phyloP scores from a whole-genome alignment of 1,284 basidiomycete genomes.

The Coniferiporia weirii region DNA sequence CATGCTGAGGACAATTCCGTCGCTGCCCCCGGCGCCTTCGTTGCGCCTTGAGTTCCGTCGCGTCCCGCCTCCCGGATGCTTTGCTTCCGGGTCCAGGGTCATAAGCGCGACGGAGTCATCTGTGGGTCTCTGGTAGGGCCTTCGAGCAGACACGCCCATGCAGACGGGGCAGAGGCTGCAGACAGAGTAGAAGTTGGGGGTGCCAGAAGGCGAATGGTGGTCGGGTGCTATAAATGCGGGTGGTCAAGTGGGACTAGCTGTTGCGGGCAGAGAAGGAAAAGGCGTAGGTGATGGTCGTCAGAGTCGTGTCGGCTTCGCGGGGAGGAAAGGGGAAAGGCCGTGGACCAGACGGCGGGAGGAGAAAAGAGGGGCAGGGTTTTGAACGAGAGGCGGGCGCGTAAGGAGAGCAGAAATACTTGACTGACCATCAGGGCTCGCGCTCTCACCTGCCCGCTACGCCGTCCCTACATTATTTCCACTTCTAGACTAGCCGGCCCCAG shows the following conservation, averaged over 20 bases:
- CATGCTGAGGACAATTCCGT: constrained; percentile 49
- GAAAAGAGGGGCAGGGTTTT: background rate
- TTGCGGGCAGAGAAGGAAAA: background rate
- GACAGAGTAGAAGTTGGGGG: background rate
- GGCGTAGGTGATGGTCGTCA: background rate
- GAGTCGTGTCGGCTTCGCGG: background rate
- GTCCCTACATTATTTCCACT: background rate
- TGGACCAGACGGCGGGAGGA: background rate
- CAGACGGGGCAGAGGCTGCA: background rate
- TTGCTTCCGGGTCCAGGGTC: background rate
- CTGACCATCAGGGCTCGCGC: background rate
- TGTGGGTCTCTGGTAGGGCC: background rate
- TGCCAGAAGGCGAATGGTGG: background rate
- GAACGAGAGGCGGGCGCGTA: background rate
- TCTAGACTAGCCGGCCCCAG: background rate
- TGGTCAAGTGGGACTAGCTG: background rate
- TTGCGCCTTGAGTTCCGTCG: constrained; percentile 9
- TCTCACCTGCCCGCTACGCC: background rate
- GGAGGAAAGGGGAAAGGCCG: background rate
- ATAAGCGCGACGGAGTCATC: background rate
- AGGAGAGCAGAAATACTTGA: background rate
- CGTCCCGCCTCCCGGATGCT: background rate
- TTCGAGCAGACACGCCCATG: background rate
- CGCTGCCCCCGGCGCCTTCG: constrained; percentile 36
- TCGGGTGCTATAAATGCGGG: background rate